These are phyloP conservation scores for Aspergillus versicolor DNA, from an alignment of 2,329 filamentous ascomycete species.

Conservation along the genomic window DNA sequence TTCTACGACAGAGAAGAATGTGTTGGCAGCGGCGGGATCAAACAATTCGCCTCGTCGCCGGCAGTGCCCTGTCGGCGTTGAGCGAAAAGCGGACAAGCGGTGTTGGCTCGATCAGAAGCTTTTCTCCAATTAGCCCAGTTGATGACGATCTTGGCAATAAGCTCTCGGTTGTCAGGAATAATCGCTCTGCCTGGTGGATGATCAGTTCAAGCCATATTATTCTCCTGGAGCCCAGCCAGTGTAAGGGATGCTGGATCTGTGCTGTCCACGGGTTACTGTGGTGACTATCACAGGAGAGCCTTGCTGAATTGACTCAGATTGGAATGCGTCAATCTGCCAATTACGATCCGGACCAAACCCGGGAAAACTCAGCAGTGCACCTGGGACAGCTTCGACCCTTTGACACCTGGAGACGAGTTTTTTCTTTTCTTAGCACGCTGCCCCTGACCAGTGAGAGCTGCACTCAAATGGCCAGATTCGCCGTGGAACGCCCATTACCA, in stretches of 20 bases:
- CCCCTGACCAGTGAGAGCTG: background rate
- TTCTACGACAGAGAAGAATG: too few species aligned
- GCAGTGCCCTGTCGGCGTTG: background rate
- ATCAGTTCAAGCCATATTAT: too few species aligned
- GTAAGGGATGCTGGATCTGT: background rate
- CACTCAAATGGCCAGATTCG: background rate
- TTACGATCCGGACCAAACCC: background rate
- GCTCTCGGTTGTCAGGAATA: background rate
- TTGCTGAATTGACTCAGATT: background rate
- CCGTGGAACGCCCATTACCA: background rate
- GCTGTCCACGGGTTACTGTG: background rate
- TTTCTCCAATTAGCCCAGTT: background rate
- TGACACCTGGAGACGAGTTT: background rate
- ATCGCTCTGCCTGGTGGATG: background rate
- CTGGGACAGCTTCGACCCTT: background rate
- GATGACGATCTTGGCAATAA: background rate
- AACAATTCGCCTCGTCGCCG: background rate
- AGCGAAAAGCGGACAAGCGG: background rate
- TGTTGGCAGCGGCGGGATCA: background rate
- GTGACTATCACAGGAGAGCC: background rate
- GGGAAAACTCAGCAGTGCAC: background rate
- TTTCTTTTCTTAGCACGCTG: background rate
- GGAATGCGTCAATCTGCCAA: background rate
- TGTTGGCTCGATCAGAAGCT: slow-evolving; percentile 1
- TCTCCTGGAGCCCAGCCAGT: too few species aligned